Conservation (phyloP, 169 alveolate genomes). For the Babesia ovis region DNA sequence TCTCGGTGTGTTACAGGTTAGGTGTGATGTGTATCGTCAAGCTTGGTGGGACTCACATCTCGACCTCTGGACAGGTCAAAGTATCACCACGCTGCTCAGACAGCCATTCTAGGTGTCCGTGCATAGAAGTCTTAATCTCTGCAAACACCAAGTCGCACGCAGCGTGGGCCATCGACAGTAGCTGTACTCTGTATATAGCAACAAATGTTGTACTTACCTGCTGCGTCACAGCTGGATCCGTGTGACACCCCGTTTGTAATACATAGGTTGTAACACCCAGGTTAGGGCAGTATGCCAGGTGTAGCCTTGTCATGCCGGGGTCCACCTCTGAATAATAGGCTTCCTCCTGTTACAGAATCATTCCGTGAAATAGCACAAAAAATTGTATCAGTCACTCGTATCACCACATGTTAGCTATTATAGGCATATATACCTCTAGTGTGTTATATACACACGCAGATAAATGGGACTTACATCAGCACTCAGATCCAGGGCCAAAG, state of each 20-base stretch:
- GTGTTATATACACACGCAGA: no score
- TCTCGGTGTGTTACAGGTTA: not conserved
- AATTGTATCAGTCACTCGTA: no score
- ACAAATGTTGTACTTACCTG: not conserved
- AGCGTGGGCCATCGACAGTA: constrained; percentile 37
- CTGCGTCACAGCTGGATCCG: not conserved
- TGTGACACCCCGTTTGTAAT: constrained; percentile 33
- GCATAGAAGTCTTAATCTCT: constrained; percentile 16
- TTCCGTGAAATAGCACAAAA: no score
- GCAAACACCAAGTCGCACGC: constrained; percentile 53
- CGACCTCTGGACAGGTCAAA: not conserved
- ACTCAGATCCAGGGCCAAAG: constrained; percentile 34
- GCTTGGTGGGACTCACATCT: not conserved
- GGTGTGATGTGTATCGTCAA: constrained; percentile 1
- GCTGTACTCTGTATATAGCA: not conserved
- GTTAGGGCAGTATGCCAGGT: constrained; percentile 59
- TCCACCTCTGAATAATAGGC: constrained; percentile 22
- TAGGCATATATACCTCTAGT: no score
- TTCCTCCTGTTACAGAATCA: constrained; percentile 60
- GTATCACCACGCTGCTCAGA: not conserved
- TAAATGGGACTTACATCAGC: constrained; percentile 15
- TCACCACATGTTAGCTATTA: no score
- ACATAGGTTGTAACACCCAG: constrained; percentile 27
- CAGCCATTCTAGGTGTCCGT: constrained; percentile 27
- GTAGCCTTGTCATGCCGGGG: constrained; percentile 51